Conservation (phyloP, 129 eudicot species). For the Artemisia argyi region DNA sequence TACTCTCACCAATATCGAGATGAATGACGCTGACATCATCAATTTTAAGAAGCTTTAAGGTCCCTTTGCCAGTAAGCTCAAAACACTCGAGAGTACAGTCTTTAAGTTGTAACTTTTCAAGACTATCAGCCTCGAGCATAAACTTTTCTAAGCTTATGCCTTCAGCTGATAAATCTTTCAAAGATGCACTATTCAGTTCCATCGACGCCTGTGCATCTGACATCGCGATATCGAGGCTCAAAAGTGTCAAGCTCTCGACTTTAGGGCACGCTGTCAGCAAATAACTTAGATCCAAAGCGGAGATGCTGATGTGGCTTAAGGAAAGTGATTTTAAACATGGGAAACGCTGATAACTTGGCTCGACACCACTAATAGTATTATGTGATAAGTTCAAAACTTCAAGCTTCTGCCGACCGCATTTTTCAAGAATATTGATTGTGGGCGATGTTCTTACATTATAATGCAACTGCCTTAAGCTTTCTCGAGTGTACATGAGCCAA, state of each 20-base stretch:
- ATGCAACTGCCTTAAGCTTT: slow-evolving; percentile 58
- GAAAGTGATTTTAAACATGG: slow-evolving; percentile 72
- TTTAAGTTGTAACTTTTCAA: slow-evolving; percentile 79
- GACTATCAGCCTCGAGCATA: slow-evolving; percentile 69
- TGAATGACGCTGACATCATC: slow-evolving; percentile 93
- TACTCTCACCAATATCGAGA: slow-evolving; percentile 81
- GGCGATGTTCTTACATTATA: slow-evolving; percentile 83
- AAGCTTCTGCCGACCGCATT: slow-evolving; percentile 79
- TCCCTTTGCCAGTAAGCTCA: slow-evolving; percentile 80
- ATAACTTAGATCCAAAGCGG: slow-evolving; percentile 81
- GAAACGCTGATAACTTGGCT: slow-evolving; percentile 77
- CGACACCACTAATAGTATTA: slow-evolving; percentile 74
- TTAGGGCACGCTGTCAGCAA: slow-evolving; percentile 79
- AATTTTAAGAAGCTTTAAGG: slow-evolving; percentile 60
- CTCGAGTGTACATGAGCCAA: slow-evolving; percentile 92
- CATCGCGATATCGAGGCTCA: slow-evolving; percentile 80
- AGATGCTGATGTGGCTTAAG: slow-evolving; percentile 68
- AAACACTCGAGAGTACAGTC: slow-evolving; percentile 85
- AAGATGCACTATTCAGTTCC: slow-evolving; percentile 64
- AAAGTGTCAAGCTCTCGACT: slow-evolving; percentile 58
- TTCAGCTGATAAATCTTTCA: slow-evolving; percentile 72
- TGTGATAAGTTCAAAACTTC: slow-evolving; percentile 66
- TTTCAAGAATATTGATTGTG: slow-evolving; percentile 69
- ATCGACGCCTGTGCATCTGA: slow-evolving; percentile 82
- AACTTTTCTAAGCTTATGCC: slow-evolving; percentile 85